Evolutionary conservation across 768 basidiomycete genomes (phyloP), one percentile per base, ranked within the genome.

Genomic region (Russula brevipes): DNA sequence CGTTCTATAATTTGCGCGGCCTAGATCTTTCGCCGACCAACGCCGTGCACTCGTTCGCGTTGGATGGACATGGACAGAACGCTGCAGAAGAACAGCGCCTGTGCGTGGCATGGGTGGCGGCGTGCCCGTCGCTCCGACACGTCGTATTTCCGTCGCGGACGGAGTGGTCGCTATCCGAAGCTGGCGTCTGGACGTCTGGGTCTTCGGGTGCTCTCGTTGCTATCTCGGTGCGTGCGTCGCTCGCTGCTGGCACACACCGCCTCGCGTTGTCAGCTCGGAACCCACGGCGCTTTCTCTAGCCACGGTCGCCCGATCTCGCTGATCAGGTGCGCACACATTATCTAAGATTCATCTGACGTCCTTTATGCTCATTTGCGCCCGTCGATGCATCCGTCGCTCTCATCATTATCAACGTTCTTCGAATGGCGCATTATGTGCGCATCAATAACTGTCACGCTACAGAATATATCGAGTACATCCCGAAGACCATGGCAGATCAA

Each of bases 1-100:
- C 78, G 3, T 85, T 86, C 70, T 73, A 71, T 31, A 75, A 76
- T 16, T 75, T 86, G 61, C 73, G 75, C 35, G 76, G 74, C 64
- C 79, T 88, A 69, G 86, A 87, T 71, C 75, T 88, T 41, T 85
- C 85, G 2, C 82, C 83, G 19, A 86, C 84, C 39, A 75, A 19
- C 10, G 51, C 76, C 57, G 77, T 83, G n/a, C 59, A 24, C 17
- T 24, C 19, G 9, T 72, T 76, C 51, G 79, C 76, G 44, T 73
- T 75, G 51, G 69, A 71, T 45, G 57, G 44, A 2, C 45, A 63
- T 42, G 53, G 45, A 7, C 46, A 64, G 41, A 70, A 73, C 70
- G 76, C 70, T 16, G 59, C 71, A 45, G 66, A 61, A 35, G 85
- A 86, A 68, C 84, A 86, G 70, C 71, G 75, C 1, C 76, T 87